These are phyloP conservation scores for Boletus huronensis DNA, from an alignment of 768 basidiomycete species.

Conservation along the genomic window DNA sequence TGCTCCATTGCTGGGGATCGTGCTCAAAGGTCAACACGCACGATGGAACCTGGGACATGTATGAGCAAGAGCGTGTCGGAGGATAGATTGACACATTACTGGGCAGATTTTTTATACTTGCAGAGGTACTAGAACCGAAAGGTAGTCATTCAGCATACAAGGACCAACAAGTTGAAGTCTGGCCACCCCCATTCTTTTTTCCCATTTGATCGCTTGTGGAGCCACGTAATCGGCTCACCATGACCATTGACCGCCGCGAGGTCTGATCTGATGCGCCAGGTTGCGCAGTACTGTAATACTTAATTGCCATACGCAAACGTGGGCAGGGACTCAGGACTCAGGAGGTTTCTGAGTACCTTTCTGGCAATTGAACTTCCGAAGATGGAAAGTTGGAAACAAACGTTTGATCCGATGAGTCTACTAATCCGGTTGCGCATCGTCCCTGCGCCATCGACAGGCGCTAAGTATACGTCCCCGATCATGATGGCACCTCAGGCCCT, in stretches of 20 bases:
- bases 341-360: neutral
- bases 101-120: conserved; percentile 5
- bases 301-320: neutral
- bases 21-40: conserved; percentile 16
- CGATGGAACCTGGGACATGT: conserved; percentile 20
- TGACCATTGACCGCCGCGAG: too few species aligned
- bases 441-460: neutral
- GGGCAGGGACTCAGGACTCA: too few species aligned
- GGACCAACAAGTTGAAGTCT: too few species aligned
- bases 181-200: neutral
- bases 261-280: too few species aligned
- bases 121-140: neutral
- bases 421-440: too few species aligned
- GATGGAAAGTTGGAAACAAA: neutral
- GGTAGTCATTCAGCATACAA: too few species aligned
- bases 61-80: conserved; percentile 3
- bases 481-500: neutral
- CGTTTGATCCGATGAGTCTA: neutral
- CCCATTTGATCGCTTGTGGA: conserved; percentile 4
- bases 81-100: neutral
- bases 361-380: neutral
- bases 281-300: neutral
- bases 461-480: neutral
- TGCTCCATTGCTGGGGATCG: conserved; percentile 25
- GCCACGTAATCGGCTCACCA: conserved; percentile 13